Evolutionary conservation across 1,284 basidiomycete species (phyloP).

Genomic region (Vanrija humicola): DNA sequence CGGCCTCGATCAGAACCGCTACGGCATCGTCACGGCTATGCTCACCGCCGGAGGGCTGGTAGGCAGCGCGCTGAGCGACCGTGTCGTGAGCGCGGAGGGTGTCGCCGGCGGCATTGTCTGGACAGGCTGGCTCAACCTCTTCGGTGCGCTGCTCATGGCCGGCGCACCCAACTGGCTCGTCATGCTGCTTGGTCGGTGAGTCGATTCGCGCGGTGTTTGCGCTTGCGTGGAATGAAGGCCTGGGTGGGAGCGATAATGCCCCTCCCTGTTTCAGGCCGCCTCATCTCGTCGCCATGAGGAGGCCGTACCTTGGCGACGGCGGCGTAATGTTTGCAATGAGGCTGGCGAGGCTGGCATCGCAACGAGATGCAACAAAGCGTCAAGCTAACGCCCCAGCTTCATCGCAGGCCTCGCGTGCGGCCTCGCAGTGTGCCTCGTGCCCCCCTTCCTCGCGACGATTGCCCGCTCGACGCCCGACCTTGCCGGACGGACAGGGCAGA

Average conservation of each 20-base stretch:
- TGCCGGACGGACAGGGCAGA: slow-evolving; percentile 22
- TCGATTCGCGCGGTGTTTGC: neutral
- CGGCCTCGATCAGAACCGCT: slow-evolving; percentile 67
- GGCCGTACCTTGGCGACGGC: neutral
- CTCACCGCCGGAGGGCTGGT: slow-evolving; percentile 85
- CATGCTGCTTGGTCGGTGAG: slow-evolving; percentile 64
- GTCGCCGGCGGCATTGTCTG: slow-evolving; percentile 43
- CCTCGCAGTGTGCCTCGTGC: slow-evolving; percentile 77
- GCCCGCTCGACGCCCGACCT: slow-evolving; percentile 55
- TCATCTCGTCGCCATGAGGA: neutral
- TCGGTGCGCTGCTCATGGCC: slow-evolving; percentile 64
- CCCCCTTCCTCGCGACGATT: slow-evolving; percentile 78
- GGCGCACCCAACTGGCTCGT: slow-evolving; percentile 58
- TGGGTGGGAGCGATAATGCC: neutral
- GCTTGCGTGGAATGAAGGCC: neutral
- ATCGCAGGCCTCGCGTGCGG: slow-evolving; percentile 76
- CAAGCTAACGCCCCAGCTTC: slow-evolving; percentile 53
- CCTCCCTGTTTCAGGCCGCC: too few relatives aligned
- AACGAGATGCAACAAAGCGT: neutral
- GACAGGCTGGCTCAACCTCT: slow-evolving; percentile 59
- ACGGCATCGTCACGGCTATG: slow-evolving; percentile 74
- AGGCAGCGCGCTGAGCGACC: slow-evolving; percentile 68
- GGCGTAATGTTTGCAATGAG: neutral
- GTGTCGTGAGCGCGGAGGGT: slow-evolving; percentile 65
- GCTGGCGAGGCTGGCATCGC: neutral